Base-by-base conservation (phyloP, 2,329 filamentous ascomycete species). In the Aspergillus sclerotialis region DNA sequence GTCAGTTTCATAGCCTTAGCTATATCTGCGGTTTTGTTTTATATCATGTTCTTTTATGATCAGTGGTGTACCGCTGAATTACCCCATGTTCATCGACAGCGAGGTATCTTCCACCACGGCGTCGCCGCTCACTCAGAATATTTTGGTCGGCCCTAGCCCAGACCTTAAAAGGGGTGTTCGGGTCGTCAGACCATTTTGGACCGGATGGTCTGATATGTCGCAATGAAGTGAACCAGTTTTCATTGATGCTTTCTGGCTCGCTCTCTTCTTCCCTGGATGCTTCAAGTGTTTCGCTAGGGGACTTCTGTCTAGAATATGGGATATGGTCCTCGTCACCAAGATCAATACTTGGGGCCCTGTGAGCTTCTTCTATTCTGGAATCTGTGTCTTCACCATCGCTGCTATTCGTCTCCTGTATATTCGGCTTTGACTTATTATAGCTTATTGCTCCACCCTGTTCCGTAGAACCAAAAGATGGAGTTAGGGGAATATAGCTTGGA, bases 151-250 rank as follows among this genome's bases (percentile, higher is more conserved):
- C 50, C 21, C 51, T 43, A 9, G 53, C 56, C 53, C 58, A 66
- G 5, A 37, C 39, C 38, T 64, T 65, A 39, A 65, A 62, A 1
- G 60, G 56, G 1, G 63, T 66, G 33, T 58, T 52, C 2, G 48
- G 49, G 26, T 52, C 45, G 19, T 60, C 54, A 7, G 52, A 56
- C 60, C 56, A 63, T 0, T 42, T 35, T 5, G 47, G 44, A 5
- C 37, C 40, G 7, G 36, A 40, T n/a, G 44, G 36, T n/a, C 35
- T 38, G 3, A 49, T 42, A 17, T 49, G 49, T 9, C 44, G 42
- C 9, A 60, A 47, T 14, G 52, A 58, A 2, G 36, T 21, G 31
- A 60, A 58, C 54, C 55, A 61, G 31, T 53, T 49, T 31, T 56
- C 51, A 37, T 41, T 43, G 17, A 25, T 14, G 21, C 24, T 38